Evolutionary conservation across 805 yeast genomes (phyloP).

Genomic region (Komagataella populi): DNA sequence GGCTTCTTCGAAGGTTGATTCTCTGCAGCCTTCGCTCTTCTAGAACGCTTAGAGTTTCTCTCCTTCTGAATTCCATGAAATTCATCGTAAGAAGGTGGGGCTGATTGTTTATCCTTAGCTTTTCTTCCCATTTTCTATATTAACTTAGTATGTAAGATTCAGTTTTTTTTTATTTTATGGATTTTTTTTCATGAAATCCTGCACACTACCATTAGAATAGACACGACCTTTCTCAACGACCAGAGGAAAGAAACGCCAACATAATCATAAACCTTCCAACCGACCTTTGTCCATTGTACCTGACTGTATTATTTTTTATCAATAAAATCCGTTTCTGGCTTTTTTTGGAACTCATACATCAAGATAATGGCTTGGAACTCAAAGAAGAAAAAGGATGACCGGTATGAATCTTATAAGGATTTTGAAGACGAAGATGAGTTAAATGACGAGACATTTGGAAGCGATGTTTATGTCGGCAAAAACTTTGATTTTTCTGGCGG

Average conservation of each 20-base stretch:
- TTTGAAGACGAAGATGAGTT: slow-evolving; percentile 82
- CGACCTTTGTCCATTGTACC: not conserved
- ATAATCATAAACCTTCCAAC: not conserved
- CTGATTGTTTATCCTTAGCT: slow-evolving; percentile 85
- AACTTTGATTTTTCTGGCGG: slow-evolving; percentile 53
- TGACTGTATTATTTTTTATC: not conserved
- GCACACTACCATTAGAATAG: not conserved
- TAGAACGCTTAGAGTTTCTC: slow-evolving; percentile 22
- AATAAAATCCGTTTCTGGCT: not conserved
- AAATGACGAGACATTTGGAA: slow-evolving; percentile 73
- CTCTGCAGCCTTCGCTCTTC: slow-evolving; percentile 16
- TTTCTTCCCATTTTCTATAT: slow-evolving; percentile 67
- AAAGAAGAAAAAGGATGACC: slow-evolving; percentile 6
- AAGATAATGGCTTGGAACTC: not conserved
- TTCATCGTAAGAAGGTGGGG: slow-evolving; percentile 83
- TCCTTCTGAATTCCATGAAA: slow-evolving; percentile 35
- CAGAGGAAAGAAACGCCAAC: not conserved
- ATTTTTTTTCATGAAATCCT: not conserved
- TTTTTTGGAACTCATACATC: not conserved
- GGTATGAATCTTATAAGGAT: slow-evolving; percentile 20
- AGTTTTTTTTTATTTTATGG: not conserved
- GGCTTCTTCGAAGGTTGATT: slow-evolving; percentile 6
- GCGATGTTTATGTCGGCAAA: slow-evolving; percentile 33
- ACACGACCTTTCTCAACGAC: not conserved
- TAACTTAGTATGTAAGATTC: not conserved